Percentiles rank a stretch among this genome's conserved stretches.
These are phyloP conservation scores for Populus nigra DNA, from an alignment of 345 rosid species.

Conservation along the genomic window DNA sequence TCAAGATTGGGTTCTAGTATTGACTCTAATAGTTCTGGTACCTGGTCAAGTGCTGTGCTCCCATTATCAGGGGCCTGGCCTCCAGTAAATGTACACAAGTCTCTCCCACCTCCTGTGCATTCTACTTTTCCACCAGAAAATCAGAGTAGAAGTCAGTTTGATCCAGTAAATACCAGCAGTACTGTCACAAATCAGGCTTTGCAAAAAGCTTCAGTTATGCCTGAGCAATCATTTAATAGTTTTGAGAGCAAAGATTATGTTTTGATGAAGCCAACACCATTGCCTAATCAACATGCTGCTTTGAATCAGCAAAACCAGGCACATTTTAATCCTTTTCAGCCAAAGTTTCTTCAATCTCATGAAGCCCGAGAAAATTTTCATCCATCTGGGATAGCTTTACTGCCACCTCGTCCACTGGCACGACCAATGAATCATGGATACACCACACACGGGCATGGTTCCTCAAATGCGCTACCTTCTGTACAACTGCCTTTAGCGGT, in stretches of 20 bases:
- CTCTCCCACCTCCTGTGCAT: constrained; percentile 47
- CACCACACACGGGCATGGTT: constrained; percentile 43
- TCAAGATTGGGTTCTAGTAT: constrained; percentile 46
- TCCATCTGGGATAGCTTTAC: constrained; percentile 37
- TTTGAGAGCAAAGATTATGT: constrained; percentile 41
- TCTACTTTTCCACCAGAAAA: constrained; percentile 43
- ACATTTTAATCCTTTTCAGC: constrained; percentile 40
- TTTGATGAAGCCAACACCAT: constrained; percentile 31
- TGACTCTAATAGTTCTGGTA: constrained; percentile 36
- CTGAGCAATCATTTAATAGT: constrained; percentile 48
- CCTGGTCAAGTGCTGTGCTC: constrained; percentile 26
- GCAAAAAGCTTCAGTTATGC: constrained; percentile 42
- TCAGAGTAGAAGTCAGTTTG: constrained; percentile 39
- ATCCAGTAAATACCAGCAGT: constrained; percentile 45
- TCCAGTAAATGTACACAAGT: constrained; percentile 48
- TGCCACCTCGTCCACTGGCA: constrained; percentile 44
- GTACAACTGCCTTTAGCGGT: constrained; percentile 43
- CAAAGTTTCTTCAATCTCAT: constrained; percentile 40
- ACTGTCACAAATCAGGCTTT: constrained; percentile 41
- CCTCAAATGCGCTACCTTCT: constrained; percentile 28
- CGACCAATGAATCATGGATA: constrained; percentile 48
- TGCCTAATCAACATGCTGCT: constrained; percentile 41
- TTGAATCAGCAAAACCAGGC: constrained; percentile 52
- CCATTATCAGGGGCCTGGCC: constrained; percentile 51
- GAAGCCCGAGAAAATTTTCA: constrained; percentile 39